A percentile compares a stretch with the other conserved stretches of the same genome.
These are phyloP conservation scores for Neopestalotiopsis clavispora DNA, from an alignment of 2,329 filamentous ascomycete species.

Conservation along the genomic window DNA sequence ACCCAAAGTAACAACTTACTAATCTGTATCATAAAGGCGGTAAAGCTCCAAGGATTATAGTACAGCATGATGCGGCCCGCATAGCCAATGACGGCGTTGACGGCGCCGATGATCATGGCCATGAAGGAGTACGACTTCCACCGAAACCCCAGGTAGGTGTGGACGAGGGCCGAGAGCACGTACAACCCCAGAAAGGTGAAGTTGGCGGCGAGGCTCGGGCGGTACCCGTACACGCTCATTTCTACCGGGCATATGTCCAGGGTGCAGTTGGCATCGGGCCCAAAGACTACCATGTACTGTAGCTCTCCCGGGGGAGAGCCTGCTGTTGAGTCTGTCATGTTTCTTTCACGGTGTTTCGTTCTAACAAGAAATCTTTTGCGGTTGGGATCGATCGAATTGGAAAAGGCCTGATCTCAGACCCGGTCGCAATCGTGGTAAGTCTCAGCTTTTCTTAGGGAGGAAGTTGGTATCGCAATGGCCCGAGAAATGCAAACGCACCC, in stretches of 20 bases:
- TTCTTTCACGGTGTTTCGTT: background rate
- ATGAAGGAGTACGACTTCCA: conserved; percentile 56
- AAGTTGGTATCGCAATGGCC: too few relatives aligned
- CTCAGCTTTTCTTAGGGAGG: too few relatives aligned
- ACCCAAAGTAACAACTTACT: conserved; percentile 39
- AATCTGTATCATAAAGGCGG: conserved; percentile 70
- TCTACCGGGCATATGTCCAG: conserved; percentile 51
- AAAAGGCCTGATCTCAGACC: too few relatives aligned
- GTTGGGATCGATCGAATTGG: background rate
- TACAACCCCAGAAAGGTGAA: conserved; percentile 47
- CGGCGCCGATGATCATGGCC: conserved; percentile 59
- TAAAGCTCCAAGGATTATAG: conserved; percentile 61
- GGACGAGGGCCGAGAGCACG: conserved; percentile 51
- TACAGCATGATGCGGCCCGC: conserved; percentile 61
- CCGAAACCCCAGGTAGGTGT: conserved; percentile 48
- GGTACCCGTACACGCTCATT: conserved; percentile 52
- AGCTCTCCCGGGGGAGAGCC: background rate
- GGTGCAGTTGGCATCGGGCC: conserved; percentile 54
- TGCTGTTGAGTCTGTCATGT: background rate
- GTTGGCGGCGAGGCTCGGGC: conserved; percentile 48
- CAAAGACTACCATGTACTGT: conserved; percentile 37
- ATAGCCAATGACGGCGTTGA: conserved; percentile 67
- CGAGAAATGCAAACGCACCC: too few relatives aligned
- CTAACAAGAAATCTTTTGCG: background rate
- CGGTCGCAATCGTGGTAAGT: too few relatives aligned